Base-by-base conservation (phyloP, 495 filamentous ascomycete genomes). In the Talaromyces borbonicus region DNA sequence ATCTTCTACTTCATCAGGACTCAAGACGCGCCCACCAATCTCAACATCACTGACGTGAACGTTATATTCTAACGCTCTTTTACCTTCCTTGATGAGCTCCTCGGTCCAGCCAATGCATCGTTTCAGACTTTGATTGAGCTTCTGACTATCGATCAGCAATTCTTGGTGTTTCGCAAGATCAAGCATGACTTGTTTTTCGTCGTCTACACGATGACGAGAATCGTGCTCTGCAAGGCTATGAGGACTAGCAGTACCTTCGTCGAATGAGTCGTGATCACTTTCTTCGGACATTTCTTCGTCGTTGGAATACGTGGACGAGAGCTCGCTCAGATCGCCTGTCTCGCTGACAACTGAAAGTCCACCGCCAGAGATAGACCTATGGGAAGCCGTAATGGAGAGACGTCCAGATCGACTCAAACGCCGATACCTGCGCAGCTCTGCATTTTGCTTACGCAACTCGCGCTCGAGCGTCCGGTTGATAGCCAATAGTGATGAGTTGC, bases 391-490 rank as follows among this genome's bases (percentile, higher is more conserved):
- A 52, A 75, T 63, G 5, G 85, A 84, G 9, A 94, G 65, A 2
- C 80, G 74, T 2, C 88, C 86, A 0, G 84, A 75, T 6, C 89
- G 79, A 24, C 84, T 88, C 18, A 95, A 68, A 9, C 92, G 80
- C 20, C 86, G 79, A 56, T 78, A 96, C 23, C 87, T 74, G 22
- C 90, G 80, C 29, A 99, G 60, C 60, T 99, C 90, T 6, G 85
- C 77, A 16, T 85, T 87, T 56, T 97, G 92, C 54, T 92, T 92
- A 4, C 87, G 77, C 62, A 99, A 78, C 54, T 96, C 86, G 8
- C 85, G 75, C 61, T 99, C 92, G 1, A 99, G 67, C 0, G 87
- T 88, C 39, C 88, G 78, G 55, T 99, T 99, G 63, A 99, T 96
- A n/a, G 93, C 93, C 23, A 95, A 74, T 6, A 99, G 76, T 18